Base-by-base conservation (phyloP, 331 rosid genomes). In the Malus hybrid region DNA sequence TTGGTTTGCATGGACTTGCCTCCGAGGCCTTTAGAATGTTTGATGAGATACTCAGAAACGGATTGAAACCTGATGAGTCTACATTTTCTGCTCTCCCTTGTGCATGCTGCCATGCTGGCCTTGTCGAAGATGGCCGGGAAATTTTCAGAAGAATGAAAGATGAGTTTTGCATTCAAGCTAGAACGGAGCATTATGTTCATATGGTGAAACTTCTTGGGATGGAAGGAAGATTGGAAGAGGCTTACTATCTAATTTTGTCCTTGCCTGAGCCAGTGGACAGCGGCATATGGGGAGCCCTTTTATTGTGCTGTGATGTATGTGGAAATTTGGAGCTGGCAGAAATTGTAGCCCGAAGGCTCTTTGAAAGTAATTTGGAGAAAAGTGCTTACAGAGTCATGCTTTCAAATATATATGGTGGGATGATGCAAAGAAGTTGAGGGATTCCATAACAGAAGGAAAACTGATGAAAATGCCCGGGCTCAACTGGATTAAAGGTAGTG, bases 11-110 rank as follows among this genome's bases (percentile, higher is more conserved):
- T 72, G 97, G 99, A 44, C 85, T 81, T 81, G 89, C 93, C 46
- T 81, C 80, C 0, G 82, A 88, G 80, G 95, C 97, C 62, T 87
- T 88, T 56, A 68, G 68, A 71, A 80, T 78, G 82, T 92, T 94
- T 75, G 77, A 85, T 56, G 81, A 75, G 88, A 80, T 87, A 70
- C 75, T 88, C 64, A 79, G 39, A 76, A 79, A 76, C 66, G 80
- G 89, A 70, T 53, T 90, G 48, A 39, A 60, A 22, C 98, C 97
- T 32, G 93, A 91, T 80, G 89, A 85, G 64, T 88, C 88, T 48
- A 94, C 98, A 52, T 94, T 91, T 82, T 87, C 92, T 57, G 91
- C 91, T 72, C 97, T 94, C 58, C 96, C 91, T 68, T 82, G 85
- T 76, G 86, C 96, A 22, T 94, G 97, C 75, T 88, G 88, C 79